These are phyloP conservation scores for Drechslerella dactyloides DNA, from an alignment of 2,329 filamentous ascomycete species.

Conservation along the genomic window DNA sequence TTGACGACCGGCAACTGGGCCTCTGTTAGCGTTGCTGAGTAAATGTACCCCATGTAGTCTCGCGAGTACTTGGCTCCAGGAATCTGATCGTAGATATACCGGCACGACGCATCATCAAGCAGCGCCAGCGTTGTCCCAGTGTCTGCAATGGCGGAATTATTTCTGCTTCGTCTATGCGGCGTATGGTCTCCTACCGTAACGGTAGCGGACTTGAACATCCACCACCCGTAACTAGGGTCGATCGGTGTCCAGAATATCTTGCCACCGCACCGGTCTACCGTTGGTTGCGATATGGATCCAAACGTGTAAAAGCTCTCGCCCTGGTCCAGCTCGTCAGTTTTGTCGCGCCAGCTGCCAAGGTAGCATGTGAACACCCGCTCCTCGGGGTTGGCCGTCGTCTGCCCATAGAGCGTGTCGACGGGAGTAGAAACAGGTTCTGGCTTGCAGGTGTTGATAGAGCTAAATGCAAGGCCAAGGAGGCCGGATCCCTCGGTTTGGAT, in stretches of 20 bases:
- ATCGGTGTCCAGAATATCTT: slow-evolving; percentile 66
- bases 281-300: slow-evolving; percentile 72
- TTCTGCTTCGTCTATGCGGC: slow-evolving; percentile 60
- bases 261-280: slow-evolving; percentile 63
- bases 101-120: slow-evolving; percentile 67
- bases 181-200: slow-evolving; percentile 66
- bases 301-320: slow-evolving; percentile 72
- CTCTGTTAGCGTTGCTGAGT: slow-evolving; percentile 64
- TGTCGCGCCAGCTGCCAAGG: slow-evolving; percentile 66
- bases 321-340: slow-evolving; percentile 57
- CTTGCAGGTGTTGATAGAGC: slow-evolving; percentile 69
- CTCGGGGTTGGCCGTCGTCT: slow-evolving; percentile 62
- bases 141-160: slow-evolving; percentile 72
- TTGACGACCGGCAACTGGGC: slow-evolving; percentile 67
- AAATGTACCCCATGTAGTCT: slow-evolving; percentile 68
- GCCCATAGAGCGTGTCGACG: slow-evolving; percentile 72
- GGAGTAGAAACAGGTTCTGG: slow-evolving; percentile 67
- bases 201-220: slow-evolving; percentile 68
- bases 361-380: slow-evolving; percentile 70
- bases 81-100: slow-evolving; percentile 70
- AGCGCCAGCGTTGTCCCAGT: slow-evolving; percentile 74
- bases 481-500: slow-evolving; percentile 66
- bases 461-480: slow-evolving; percentile 71
- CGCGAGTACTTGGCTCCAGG: slow-evolving; percentile 66
- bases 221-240: slow-evolving; percentile 71